Percentiles rank a stretch among this genome's conserved stretches.
Conservation (phyloP, 2,329 filamentous ascomycete genomes). For the Helicocarpus griseus region DNA sequence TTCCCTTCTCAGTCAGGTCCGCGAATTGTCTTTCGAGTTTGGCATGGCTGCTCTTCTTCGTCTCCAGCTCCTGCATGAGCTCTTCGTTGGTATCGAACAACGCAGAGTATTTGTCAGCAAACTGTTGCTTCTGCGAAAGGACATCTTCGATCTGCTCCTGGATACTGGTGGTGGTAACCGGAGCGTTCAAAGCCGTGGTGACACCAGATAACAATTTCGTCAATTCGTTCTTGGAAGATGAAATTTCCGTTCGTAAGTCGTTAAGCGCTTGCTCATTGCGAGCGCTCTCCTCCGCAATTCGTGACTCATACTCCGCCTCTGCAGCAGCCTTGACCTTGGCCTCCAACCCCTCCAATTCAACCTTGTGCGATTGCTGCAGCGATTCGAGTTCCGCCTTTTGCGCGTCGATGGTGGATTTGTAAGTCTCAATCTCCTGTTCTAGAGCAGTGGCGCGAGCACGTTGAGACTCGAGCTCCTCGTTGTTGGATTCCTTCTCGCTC, state of each 20-base stretch:
- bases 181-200: slow-evolving; percentile 29
- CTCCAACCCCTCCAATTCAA: slow-evolving; percentile 32
- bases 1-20: slow-evolving; percentile 29
- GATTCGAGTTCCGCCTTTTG: slow-evolving; percentile 45
- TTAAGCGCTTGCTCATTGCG: slow-evolving; percentile 52
- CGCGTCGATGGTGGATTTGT: slow-evolving; percentile 45
- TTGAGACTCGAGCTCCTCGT: slow-evolving; percentile 38
- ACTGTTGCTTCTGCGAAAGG: slow-evolving; percentile 32
- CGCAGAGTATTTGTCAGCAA: slow-evolving; percentile 34
- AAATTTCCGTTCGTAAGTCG: slow-evolving; percentile 52
- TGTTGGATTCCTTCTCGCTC: slow-evolving; percentile 48
- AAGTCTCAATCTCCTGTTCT: slow-evolving; percentile 47
- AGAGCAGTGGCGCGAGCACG: slow-evolving; percentile 42
- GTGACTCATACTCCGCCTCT: slow-evolving; percentile 28
- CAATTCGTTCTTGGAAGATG: slow-evolving; percentile 56
- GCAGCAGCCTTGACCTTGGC: slow-evolving; percentile 26
- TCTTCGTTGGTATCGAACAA: slow-evolving; percentile 31
- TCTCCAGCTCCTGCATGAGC: slow-evolving; percentile 28
- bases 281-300: slow-evolving; percentile 42
- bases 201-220: slow-evolving; percentile 56
- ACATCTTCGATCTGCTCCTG: slow-evolving; percentile 55
- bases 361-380: slow-evolving; percentile 44
- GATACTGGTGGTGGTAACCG: slow-evolving; percentile 45
- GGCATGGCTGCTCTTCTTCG: slow-evolving; percentile 19
- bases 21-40: slow-evolving; percentile 27